A percentile compares a stretch with the other conserved stretches of the same genome.
phyloP scores from a whole-genome alignment of 1,284 basidiomycete species.

The Heterobasidion occidentale region DNA sequence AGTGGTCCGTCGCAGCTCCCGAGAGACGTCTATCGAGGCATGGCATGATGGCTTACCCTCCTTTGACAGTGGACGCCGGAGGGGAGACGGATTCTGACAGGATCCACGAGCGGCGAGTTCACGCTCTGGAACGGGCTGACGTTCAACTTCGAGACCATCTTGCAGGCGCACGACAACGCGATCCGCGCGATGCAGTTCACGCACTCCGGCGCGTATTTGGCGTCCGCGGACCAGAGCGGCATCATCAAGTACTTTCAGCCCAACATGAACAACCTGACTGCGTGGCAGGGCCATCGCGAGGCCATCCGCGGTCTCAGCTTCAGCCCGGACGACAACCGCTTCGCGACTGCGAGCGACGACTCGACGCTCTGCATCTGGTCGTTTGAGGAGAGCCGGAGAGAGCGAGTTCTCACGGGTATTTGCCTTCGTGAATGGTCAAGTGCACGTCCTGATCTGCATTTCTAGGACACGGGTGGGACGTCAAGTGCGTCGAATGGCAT shows the following conservation, averaged over 20 bases:
- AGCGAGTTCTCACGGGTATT: conserved; percentile 37
- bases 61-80: conserved; percentile 87
- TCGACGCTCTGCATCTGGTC: conserved; percentile 92
- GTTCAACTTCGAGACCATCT: conserved; percentile 99
- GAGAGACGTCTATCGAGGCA: background rate
- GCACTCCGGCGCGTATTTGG: conserved; percentile 85
- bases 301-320: conserved; percentile 89
- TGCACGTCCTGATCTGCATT: background rate
- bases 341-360: conserved; percentile 94
- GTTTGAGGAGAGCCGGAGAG: conserved; percentile 87
- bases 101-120: conserved; percentile 95
- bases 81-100: conserved; percentile 86
- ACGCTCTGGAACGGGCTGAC: conserved; percentile 98
- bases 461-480: conserved; percentile 94
- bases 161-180: conserved; percentile 94
- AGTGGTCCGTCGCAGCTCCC: conserved; percentile 45
- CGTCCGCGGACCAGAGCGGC: conserved; percentile 89
- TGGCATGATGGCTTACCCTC: background rate
- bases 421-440: background rate
- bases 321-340: conserved; percentile 85
- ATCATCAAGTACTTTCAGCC: conserved; percentile 98
- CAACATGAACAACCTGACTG: conserved; percentile 97
- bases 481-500: conserved; percentile 98
- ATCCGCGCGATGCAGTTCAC: conserved; percentile 89
- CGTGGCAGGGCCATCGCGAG: conserved; percentile 86